A percentile compares a stretch with the other conserved stretches of the same genome.
These are phyloP conservation scores for Leptographium lundbergii DNA, from an alignment of 2,329 filamentous ascomycete genomes.

Conservation along the genomic window DNA sequence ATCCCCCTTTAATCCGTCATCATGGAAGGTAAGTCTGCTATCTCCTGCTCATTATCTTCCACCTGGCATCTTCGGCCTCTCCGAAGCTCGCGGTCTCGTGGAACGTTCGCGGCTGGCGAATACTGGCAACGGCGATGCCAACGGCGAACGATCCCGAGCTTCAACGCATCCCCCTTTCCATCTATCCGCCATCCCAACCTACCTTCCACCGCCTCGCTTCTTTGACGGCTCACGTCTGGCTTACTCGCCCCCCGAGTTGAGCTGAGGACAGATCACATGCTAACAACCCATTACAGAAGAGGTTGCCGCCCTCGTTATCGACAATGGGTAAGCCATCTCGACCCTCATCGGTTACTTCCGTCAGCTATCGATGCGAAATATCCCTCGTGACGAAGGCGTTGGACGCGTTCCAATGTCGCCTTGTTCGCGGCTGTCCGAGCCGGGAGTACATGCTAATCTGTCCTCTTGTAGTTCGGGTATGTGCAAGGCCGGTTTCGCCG, in stretches of 20 bases:
- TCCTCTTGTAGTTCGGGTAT: conserved; percentile 76
- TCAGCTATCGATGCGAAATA: background rate
- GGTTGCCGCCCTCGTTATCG: conserved; percentile 99
- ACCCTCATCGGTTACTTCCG: background rate
- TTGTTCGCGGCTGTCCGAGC: background rate
- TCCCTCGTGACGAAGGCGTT: no score
- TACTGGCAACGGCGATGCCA: background rate
- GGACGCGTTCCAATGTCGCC: background rate
- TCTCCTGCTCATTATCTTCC: background rate
- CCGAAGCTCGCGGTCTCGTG: background rate
- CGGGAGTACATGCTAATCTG: conserved; percentile 23
- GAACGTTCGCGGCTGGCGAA: background rate
- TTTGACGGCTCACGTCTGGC: background rate
- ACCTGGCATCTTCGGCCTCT: background rate
- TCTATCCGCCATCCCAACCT: background rate
- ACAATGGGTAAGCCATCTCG: conserved; percentile 95
- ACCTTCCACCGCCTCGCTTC: background rate
- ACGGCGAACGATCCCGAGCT: background rate
- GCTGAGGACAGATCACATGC: conserved; percentile 1
- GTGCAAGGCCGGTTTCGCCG: conserved; percentile 99
- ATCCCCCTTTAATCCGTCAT: conserved; percentile 30
- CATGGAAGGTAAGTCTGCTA: conserved; percentile 36
- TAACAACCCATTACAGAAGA: conserved; percentile 57
- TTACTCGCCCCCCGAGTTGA: background rate
- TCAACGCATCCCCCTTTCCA: background rate